phyloP scores from a whole-genome alignment of 176 grass and related monocot genomes.

The Oryza meridionalis region DNA sequence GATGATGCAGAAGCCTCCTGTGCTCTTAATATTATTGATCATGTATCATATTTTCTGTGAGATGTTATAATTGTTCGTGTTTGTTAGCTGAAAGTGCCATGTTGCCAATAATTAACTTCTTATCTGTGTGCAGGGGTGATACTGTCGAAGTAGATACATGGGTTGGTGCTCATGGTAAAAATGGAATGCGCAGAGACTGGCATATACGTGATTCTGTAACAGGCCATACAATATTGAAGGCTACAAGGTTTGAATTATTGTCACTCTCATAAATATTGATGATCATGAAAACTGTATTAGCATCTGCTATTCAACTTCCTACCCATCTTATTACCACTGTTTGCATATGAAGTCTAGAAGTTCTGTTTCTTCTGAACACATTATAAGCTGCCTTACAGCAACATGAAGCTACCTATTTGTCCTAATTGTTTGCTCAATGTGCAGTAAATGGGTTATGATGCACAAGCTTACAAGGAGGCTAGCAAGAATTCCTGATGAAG shows the following conservation, averaged over 20 bases:
- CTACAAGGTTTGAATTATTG: constrained; percentile 67
- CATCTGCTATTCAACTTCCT: not conserved
- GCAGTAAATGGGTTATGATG: constrained; percentile 99
- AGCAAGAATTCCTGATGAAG: constrained; percentile 93
- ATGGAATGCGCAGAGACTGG: constrained; percentile 96
- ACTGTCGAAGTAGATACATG: constrained; percentile 92
- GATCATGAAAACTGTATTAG: not conserved
- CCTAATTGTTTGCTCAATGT: constrained; percentile 29
- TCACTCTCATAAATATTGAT: not conserved
- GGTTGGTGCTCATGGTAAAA: constrained; percentile 85
- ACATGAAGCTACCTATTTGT: constrained; percentile 1
- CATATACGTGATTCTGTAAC: constrained; percentile 81
- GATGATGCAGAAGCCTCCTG: not conserved
- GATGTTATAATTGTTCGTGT: not conserved
- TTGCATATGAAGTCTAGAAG: not conserved
- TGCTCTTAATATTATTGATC: constrained; percentile 21
- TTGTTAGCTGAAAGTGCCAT: not conserved
- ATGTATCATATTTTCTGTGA: constrained; percentile 7
- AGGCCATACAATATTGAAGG: constrained; percentile 76
- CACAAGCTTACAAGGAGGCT: constrained; percentile 88
- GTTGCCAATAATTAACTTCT: not conserved
- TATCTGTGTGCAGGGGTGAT: constrained; percentile 77
- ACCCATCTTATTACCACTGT: not conserved
- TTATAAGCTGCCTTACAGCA: not conserved
- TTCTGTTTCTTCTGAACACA: not conserved